These are phyloP conservation scores for Mucor racemosus DNA, from an alignment of 371 early-diverging fungal genomes.

Conservation along the genomic window DNA sequence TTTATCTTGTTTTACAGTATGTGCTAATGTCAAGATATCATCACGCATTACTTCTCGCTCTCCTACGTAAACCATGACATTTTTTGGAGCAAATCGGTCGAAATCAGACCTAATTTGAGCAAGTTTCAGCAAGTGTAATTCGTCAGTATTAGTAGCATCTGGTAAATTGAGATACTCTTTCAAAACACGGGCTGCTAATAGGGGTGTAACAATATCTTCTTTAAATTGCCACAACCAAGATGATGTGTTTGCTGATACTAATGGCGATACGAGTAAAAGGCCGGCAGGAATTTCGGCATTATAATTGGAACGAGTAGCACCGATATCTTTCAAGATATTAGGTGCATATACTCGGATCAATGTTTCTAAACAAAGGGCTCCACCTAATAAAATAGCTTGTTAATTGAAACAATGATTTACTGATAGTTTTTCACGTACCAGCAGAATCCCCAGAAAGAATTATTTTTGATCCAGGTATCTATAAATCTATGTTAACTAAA, in stretches of 20 bases:
- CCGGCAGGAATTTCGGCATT: slow-evolving; percentile 38
- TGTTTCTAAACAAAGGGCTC: slow-evolving; percentile 43
- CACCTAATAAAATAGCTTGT: no score
- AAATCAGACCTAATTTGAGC: slow-evolving; percentile 41
- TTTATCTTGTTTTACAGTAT: slow-evolving; percentile 36
- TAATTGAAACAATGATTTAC: no score
- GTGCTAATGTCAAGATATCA: slow-evolving; percentile 38
- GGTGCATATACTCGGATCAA: slow-evolving; percentile 45
- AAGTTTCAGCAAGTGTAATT: slow-evolving; percentile 38
- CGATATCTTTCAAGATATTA: slow-evolving; percentile 41
- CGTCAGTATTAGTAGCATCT: slow-evolving; percentile 28
- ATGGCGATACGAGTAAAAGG: slow-evolving; percentile 44
- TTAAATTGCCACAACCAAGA: slow-evolving; percentile 32
- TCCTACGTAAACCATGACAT: slow-evolving; percentile 41
- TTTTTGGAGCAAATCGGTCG: slow-evolving; percentile 33
- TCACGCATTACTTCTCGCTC: slow-evolving; percentile 48
- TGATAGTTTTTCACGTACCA: no score
- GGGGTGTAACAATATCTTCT: slow-evolving; percentile 25
- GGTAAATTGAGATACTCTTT: slow-evolving; percentile 36
- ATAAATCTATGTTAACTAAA: no score
- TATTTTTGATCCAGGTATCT: slow-evolving; percentile 31
- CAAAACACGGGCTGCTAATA: slow-evolving; percentile 18
- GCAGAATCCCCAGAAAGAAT: slow-evolving; percentile 45
- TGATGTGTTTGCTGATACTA: slow-evolving; percentile 44
- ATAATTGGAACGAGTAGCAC: slow-evolving; percentile 26